A percentile compares a stretch with the other conserved stretches of the same genome.
These are phyloP conservation scores for Penicillium rolfsii DNA, from an alignment of 2,329 filamentous ascomycete species.

Conservation along the genomic window DNA sequence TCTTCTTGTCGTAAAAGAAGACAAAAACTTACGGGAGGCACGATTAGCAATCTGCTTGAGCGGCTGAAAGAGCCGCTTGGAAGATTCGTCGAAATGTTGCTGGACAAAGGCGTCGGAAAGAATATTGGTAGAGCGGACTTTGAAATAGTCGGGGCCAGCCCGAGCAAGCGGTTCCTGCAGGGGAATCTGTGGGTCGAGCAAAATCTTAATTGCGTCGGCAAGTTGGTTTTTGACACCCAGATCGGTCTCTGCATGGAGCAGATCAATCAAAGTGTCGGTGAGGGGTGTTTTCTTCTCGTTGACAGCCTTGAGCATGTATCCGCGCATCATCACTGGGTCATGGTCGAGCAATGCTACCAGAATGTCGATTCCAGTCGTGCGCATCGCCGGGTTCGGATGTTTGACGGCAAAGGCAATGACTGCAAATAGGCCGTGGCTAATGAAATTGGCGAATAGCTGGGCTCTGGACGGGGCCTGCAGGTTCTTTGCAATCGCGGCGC, in stretches of 20 bases:
- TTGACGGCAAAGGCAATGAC: conserved; percentile 92
- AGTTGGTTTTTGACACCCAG: conserved; percentile 94
- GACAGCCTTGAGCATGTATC: conserved; percentile 89
- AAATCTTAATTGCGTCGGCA: conserved; percentile 90
- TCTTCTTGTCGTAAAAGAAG: background rate
- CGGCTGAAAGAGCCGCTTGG: conserved; percentile 82
- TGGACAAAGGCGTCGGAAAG: conserved; percentile 85
- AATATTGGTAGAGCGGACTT: conserved; percentile 66
- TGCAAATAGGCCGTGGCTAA: conserved; percentile 80
- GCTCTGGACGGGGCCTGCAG: conserved; percentile 81
- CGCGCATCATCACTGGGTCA: conserved; percentile 89
- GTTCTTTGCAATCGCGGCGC: conserved; percentile 91
- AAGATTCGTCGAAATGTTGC: conserved; percentile 87
- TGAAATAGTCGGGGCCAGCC: conserved; percentile 69
- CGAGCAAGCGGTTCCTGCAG: conserved; percentile 62
- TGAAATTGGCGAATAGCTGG: conserved; percentile 85
- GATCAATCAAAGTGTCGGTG: conserved; percentile 89
- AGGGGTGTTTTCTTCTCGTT: conserved; percentile 82
- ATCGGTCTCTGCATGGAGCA: conserved; percentile 88
- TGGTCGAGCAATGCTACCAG: conserved; percentile 94
- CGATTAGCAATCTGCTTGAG: conserved; percentile 76
- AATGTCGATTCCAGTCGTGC: conserved; percentile 92
- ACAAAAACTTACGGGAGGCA: conserved; percentile 51
- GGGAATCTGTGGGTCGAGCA: conserved; percentile 74
- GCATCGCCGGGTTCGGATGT: conserved; percentile 78